phyloP scores from a whole-genome alignment of 306 rosid genomes.

The Quillaja saponaria region DNA sequence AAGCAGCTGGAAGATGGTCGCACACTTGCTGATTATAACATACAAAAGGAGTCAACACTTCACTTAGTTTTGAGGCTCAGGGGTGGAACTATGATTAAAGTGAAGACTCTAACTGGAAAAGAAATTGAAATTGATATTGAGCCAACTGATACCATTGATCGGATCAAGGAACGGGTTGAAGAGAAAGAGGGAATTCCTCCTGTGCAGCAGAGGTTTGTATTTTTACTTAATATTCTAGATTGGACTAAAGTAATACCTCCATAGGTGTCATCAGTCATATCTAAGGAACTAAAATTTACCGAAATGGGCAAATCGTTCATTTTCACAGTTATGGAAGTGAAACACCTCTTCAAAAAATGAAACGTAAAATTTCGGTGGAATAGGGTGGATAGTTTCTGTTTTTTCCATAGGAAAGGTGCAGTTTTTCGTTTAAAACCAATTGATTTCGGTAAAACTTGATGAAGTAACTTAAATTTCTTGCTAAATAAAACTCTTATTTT shows the following conservation, averaged over 20 bases:
- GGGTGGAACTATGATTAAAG: slow-evolving; percentile 99
- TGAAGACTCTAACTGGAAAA: slow-evolving; percentile 94
- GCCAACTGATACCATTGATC: slow-evolving; percentile 90
- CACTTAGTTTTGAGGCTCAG: slow-evolving; percentile 93
- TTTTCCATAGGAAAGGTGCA: too few relatives aligned
- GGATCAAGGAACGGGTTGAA: slow-evolving; percentile 94
- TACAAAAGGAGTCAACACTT: slow-evolving; percentile 96
- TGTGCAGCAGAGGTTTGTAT: slow-evolving; percentile 84
- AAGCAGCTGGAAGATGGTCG: slow-evolving; percentile 98
- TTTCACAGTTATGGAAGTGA: too few relatives aligned
- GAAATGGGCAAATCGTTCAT: too few relatives aligned
- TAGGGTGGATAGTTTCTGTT: too few relatives aligned
- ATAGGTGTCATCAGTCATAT: background rate
- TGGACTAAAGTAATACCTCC: slow-evolving; percentile 4
- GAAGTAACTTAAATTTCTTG: too few relatives aligned
- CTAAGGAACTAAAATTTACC: too few relatives aligned
- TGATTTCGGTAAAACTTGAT: too few relatives aligned
- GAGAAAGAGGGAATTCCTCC: slow-evolving; percentile 99
- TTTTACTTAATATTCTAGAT: background rate
- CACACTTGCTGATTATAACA: slow-evolving; percentile 92
- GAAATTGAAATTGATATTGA: slow-evolving; percentile 98
- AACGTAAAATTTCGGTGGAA: too few relatives aligned
- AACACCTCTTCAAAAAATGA: too few relatives aligned
- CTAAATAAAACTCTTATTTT: too few relatives aligned
- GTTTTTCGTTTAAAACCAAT: too few relatives aligned